Evolutionary conservation across 2,329 filamentous ascomycete genomes (phyloP).

Genomic region (Lojkania enalia): DNA sequence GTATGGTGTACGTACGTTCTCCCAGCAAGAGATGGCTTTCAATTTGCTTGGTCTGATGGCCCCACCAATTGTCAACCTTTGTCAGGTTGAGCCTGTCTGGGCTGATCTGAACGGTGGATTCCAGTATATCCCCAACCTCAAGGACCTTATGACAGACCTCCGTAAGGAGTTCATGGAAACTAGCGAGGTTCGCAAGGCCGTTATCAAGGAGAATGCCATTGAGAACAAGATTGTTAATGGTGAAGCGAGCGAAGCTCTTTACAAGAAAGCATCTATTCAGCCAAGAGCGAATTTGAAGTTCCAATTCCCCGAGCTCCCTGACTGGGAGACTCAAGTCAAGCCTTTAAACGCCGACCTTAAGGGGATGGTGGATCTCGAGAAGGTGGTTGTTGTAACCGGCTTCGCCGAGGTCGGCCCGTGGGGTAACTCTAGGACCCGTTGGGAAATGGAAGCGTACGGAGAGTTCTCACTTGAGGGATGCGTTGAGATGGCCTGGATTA

Average conservation of each 20-base stretch:
- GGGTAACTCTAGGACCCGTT: constrained; percentile 97
- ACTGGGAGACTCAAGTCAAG: constrained; percentile 89
- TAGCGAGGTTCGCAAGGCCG: constrained; percentile 88
- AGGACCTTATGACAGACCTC: constrained; percentile 89
- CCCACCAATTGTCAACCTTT: constrained; percentile 89
- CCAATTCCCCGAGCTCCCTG: constrained; percentile 85
- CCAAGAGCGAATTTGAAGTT: constrained; percentile 98
- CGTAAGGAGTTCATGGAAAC: constrained; percentile 95
- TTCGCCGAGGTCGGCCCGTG: constrained; percentile 96
- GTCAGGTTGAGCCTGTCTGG: constrained; percentile 93
- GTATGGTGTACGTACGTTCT: constrained; percentile 96
- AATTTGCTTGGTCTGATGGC: constrained; percentile 97
- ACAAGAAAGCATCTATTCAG: constrained; percentile 91
- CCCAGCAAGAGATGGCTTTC: constrained; percentile 99
- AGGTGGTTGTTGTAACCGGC: constrained; percentile 95
- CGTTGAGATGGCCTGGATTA: constrained; percentile 99
- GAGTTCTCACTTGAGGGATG: constrained; percentile 97
- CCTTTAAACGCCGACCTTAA: constrained; percentile 86
- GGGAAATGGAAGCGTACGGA: constrained; percentile 98
- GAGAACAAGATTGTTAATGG: constrained; percentile 98
- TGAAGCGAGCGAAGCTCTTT: constrained; percentile 85
- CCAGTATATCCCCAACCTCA: constrained; percentile 95
- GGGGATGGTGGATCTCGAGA: constrained; percentile 98
- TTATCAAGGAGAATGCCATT: constrained; percentile 92
- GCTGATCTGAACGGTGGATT: constrained; percentile 97